phyloP scores from a whole-genome alignment of 768 basidiomycete genomes.

The Lyophyllum decastes region DNA sequence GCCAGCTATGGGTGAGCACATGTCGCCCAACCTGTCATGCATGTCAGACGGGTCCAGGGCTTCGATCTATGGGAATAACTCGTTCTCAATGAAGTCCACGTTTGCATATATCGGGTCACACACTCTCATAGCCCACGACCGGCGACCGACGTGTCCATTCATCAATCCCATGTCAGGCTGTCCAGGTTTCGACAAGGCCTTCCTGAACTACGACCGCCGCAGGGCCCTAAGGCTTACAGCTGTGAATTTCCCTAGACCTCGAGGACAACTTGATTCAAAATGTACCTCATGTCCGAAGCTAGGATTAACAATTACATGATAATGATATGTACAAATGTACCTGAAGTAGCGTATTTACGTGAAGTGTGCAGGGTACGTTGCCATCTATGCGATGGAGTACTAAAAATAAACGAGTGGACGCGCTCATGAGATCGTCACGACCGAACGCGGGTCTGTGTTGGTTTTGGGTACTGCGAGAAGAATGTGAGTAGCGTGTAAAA shows the following conservation, averaged over 20 bases:
- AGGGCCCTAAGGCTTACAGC: too few relatives aligned
- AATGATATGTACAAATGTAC: not conserved
- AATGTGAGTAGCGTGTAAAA: not conserved
- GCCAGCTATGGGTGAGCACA: too few relatives aligned
- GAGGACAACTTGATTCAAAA: not conserved
- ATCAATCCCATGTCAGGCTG: not conserved
- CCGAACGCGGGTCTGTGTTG: not conserved
- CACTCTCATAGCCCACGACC: too few relatives aligned
- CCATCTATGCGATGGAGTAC: not conserved
- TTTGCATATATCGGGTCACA: too few relatives aligned
- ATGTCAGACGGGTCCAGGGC: not conserved
- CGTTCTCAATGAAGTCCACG: too few relatives aligned
- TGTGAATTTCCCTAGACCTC: too few relatives aligned
- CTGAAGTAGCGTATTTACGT: not conserved
- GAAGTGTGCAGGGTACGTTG: not conserved
- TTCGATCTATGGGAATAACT: not conserved
- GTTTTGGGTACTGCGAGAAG: not conserved
- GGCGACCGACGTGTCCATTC: too few relatives aligned
- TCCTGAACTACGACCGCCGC: too few relatives aligned
- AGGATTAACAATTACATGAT: not conserved
- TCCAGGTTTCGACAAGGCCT: not conserved
- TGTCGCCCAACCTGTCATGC: too few relatives aligned
- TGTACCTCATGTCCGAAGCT: not conserved
- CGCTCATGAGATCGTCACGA: not conserved
- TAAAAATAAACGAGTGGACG: not conserved